A percentile compares a stretch with the other conserved stretches of the same genome.
Evolutionary conservation across 2,329 filamentous ascomycete genomes (phyloP).

Genomic region (Stagonosporopsis tanaceti): DNA sequence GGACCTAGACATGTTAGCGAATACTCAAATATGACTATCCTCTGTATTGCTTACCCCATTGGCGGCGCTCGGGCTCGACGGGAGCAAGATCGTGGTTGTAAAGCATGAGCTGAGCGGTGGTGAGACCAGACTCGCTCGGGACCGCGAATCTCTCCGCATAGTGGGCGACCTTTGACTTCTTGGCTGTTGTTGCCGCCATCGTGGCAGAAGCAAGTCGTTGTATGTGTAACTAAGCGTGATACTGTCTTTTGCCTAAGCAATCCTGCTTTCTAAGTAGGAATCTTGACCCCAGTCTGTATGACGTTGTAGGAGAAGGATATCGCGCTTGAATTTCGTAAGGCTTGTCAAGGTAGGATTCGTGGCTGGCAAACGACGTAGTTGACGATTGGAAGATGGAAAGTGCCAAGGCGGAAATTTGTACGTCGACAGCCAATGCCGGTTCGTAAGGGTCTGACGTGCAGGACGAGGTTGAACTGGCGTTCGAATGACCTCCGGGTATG

Average conservation of each 20-base stretch:
- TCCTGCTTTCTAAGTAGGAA: constrained; percentile 29
- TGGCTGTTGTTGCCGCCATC: constrained; percentile 57
- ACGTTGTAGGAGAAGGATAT: constrained; percentile 34
- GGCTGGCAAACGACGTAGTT: constrained; percentile 33
- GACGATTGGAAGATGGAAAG: constrained; percentile 2
- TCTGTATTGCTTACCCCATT: constrained; percentile 68
- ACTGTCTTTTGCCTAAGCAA: constrained; percentile 34
- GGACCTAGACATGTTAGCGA: constrained; percentile 8
- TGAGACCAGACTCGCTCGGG: constrained; percentile 77
- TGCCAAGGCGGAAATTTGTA: constrained; percentile 12
- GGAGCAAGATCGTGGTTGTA: constrained; percentile 82
- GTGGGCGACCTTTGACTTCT: constrained; percentile 47
- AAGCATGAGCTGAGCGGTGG: constrained; percentile 82
- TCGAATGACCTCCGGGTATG: constrained; percentile 12
- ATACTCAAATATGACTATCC: too few species aligned
- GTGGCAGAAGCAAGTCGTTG: constrained; percentile 21
- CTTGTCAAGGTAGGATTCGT: constrained; percentile 3
- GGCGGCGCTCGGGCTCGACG: constrained; percentile 77
- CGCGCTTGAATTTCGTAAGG: constrained; percentile 22
- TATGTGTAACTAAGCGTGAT: constrained; percentile 24
- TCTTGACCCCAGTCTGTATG: constrained; percentile 38
- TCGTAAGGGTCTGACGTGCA: constrained; percentile 1
- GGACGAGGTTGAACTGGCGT: constrained; percentile 14
- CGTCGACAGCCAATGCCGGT: constrained; percentile 8
- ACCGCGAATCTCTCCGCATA: constrained; percentile 71